Percentiles rank a stretch among this genome's conserved stretches.
These are phyloP conservation scores for Borealophlyctis nickersoniae DNA, from an alignment of 192 early-diverging fungal species.

Conservation along the genomic window DNA sequence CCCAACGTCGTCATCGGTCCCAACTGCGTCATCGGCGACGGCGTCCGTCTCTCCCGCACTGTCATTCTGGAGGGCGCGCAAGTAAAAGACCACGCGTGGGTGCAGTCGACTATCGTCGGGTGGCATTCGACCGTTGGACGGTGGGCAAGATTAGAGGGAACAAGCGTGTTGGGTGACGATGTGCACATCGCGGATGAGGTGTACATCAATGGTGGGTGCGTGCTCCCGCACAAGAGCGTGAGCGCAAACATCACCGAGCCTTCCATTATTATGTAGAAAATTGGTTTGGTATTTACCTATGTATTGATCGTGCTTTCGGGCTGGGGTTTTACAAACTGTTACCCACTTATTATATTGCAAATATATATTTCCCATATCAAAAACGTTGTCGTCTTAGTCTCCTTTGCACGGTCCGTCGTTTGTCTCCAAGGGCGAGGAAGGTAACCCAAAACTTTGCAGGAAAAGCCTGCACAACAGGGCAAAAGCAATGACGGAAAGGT, in stretches of 20 bases:
- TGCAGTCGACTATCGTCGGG: conserved; percentile 87
- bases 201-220: conserved; percentile 91
- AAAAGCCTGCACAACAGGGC: too few species aligned
- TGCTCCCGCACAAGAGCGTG: conserved; percentile 97
- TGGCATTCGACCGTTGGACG: conserved; percentile 94
- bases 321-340: too few species aligned
- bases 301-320: too few species aligned
- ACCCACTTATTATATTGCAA: too few species aligned
- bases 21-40: conserved; percentile 85
- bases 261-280: conserved; percentile 87
- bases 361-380: too few species aligned
- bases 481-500: too few species aligned
- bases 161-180: conserved; percentile 95
- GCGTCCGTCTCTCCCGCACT: conserved; percentile 85
- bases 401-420: too few species aligned
- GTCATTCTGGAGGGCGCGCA: conserved; percentile 82
- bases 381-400: too few species aligned
- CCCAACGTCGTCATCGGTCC: conserved; percentile 97
- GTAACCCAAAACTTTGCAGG: too few species aligned
- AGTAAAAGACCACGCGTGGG: conserved; percentile 89
- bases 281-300: too few species aligned
- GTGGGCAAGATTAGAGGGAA: conserved; percentile 92
- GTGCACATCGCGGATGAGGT: conserved; percentile 89
- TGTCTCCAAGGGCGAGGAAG: too few species aligned
- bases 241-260: conserved; percentile 85